These are phyloP conservation scores for Effrenium voratum DNA, from an alignment of 73 alveolate species.

Conservation along the genomic window DNA sequence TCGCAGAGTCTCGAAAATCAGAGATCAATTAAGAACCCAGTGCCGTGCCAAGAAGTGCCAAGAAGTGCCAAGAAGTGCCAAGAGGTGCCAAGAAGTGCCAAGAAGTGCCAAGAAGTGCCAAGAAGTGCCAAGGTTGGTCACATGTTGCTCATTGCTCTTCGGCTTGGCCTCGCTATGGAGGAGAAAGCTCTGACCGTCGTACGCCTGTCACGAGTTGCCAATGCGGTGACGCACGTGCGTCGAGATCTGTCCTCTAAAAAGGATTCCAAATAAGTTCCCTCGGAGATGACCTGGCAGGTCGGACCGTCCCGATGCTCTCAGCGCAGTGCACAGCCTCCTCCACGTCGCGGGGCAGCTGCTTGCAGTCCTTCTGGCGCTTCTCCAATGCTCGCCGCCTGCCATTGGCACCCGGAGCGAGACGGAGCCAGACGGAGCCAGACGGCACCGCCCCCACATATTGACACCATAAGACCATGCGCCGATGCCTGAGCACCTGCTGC, in stretches of 20 bases:
- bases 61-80: too few species aligned
- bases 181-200: constrained; percentile 82
- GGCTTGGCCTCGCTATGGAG: constrained; percentile 91
- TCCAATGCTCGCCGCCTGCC: constrained; percentile 49
- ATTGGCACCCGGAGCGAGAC: too few species aligned
- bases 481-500: constrained; percentile 48
- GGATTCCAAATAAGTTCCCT: constrained; percentile 63
- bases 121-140: not conserved
- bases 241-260: constrained; percentile 27
- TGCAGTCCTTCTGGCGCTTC: constrained; percentile 36
- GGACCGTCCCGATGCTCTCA: not conserved
- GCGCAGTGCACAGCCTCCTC: constrained; percentile 36
- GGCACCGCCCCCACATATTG: too few species aligned
- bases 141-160: too few species aligned
- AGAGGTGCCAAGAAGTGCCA: too few species aligned
- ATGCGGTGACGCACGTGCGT: not conserved
- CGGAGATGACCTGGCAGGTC: constrained; percentile 43
- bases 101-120: too few species aligned
- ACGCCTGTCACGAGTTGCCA: not conserved
- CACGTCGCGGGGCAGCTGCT: constrained; percentile 61
- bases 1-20: too few species aligned
- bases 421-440: too few species aligned
- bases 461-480: too few species aligned
- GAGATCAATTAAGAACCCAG: too few species aligned
- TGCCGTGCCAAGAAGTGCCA: too few species aligned